phyloP scores from a whole-genome alignment of 352 stramenopile species.

The Pythium diclinum region DNA sequence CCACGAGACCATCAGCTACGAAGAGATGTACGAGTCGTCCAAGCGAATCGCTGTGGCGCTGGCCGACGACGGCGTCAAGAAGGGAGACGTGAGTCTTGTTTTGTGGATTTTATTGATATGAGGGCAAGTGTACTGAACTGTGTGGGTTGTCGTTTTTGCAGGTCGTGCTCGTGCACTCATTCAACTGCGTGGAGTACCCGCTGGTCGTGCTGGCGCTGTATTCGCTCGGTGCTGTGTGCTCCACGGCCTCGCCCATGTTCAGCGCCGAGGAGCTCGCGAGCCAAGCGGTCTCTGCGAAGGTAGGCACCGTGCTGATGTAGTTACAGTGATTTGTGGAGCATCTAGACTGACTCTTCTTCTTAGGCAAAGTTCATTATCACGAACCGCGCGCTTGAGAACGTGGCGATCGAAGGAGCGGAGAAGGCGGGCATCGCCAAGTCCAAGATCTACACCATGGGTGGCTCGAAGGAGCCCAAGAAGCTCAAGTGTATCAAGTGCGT shows the following conservation, averaged over 20 bases:
- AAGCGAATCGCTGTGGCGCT: conserved; percentile 46
- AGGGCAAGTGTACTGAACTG: too few relatives aligned
- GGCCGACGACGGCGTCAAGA: conserved; percentile 41
- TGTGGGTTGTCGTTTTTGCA: conserved; percentile 15
- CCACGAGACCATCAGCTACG: conserved; percentile 48
- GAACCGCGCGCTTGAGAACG: conserved; percentile 44
- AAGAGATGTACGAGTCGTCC: conserved; percentile 37
- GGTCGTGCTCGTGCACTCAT: conserved; percentile 56
- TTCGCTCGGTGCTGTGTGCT: conserved; percentile 51
- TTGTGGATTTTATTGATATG: background rate
- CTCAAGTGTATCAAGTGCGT: conserved; percentile 41
- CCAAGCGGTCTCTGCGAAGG: conserved; percentile 37
- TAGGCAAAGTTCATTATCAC: conserved; percentile 55
- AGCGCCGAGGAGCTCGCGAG: conserved; percentile 36
- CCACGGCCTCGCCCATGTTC: conserved; percentile 58
- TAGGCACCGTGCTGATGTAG: background rate
- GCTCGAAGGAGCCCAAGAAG: conserved; percentile 55
- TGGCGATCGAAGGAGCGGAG: conserved; percentile 39
- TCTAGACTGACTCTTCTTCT: too few relatives aligned
- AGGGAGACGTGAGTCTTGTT: conserved; percentile 36
- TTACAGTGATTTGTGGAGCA: background rate
- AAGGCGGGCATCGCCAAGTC: conserved; percentile 77
- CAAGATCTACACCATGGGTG: conserved; percentile 92
- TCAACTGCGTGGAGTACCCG: conserved; percentile 72
- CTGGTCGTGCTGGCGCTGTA: conserved; percentile 50